phyloP scores from a whole-genome alignment of 1,139 yeast genomes.

The Saccharomyces pastorianus region DNA sequence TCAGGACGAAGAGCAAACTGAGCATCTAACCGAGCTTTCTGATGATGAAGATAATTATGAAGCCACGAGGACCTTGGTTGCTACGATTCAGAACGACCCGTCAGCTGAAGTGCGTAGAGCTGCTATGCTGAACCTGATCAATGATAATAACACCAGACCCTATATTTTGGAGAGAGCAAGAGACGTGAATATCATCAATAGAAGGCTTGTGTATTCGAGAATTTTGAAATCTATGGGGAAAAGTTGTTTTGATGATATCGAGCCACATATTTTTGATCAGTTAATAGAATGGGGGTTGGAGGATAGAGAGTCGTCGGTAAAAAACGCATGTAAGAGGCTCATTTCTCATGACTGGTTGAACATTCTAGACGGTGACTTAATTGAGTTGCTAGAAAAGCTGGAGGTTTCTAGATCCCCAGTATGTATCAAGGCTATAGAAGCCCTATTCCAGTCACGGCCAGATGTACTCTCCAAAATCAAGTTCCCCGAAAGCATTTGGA shows the following conservation, averaged over 20 bases:
- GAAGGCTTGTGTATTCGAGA: conserved; percentile 66
- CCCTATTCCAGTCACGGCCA: conserved; percentile 52
- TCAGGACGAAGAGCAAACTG: conserved; percentile 43
- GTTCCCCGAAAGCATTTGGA: conserved; percentile 59
- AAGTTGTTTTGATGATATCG: conserved; percentile 44
- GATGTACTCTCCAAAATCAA: conserved; percentile 53
- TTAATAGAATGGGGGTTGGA: conserved; percentile 76
- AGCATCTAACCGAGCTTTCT: conserved; percentile 28
- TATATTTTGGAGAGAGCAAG: conserved; percentile 72
- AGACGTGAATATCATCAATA: conserved; percentile 62
- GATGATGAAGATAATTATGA: conserved; percentile 35
- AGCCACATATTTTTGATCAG: conserved; percentile 51
- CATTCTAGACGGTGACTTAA: conserved; percentile 58
- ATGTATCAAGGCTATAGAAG: conserved; percentile 59
- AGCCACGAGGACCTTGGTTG: conserved; percentile 45
- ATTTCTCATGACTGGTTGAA: conserved; percentile 68
- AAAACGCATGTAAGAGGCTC: conserved; percentile 64
- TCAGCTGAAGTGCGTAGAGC: conserved; percentile 87
- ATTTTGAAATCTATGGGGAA: conserved; percentile 63
- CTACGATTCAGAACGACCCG: conserved; percentile 65
- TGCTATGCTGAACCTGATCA: conserved; percentile 61
- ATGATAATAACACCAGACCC: conserved; percentile 46
- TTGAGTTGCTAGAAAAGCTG: conserved; percentile 61
- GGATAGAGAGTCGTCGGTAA: conserved; percentile 74
- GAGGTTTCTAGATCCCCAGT: conserved; percentile 58